phyloP scores from a whole-genome alignment of 345 rosid species.

The Trapa incisa region DNA sequence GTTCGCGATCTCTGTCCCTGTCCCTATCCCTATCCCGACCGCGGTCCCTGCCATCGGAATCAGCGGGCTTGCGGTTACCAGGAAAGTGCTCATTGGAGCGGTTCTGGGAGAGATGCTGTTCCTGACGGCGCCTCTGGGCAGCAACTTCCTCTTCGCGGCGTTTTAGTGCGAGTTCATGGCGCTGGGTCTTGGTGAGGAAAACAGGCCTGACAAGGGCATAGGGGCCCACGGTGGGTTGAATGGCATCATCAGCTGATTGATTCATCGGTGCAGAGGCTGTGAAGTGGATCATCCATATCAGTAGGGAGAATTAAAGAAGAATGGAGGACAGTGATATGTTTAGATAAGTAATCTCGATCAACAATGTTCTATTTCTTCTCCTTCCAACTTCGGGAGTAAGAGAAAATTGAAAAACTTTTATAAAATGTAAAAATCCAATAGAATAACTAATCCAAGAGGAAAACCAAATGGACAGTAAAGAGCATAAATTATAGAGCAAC shows the following conservation, averaged over 20 bases:
- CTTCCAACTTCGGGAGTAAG: too few relatives aligned
- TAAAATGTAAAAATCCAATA: too few relatives aligned
- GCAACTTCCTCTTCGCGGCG: constrained; percentile 66
- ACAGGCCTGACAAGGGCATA: constrained; percentile 29
- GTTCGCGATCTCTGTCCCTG: constrained; percentile 20
- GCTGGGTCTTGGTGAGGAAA: constrained; percentile 47
- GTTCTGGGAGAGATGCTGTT: constrained; percentile 11
- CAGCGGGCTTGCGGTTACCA: constrained; percentile 15
- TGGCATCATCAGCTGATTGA: constrained; percentile 21
- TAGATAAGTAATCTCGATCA: too few relatives aligned
- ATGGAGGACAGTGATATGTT: constrained; percentile 12
- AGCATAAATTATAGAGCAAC: too few relatives aligned
- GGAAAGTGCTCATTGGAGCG: constrained; percentile 13
- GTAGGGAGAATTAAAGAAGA: constrained; percentile 54
- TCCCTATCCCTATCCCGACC: constrained; percentile 12
- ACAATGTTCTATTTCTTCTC: too few relatives aligned
- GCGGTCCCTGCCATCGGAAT: constrained; percentile 23
- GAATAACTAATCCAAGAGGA: too few relatives aligned
- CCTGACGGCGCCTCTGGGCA: constrained; percentile 30
- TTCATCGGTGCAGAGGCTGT: constrained; percentile 19
- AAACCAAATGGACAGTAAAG: too few relatives aligned
- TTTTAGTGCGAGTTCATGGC: constrained; percentile 60
- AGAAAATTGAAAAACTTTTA: too few relatives aligned
- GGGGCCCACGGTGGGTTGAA: constrained; percentile 8
- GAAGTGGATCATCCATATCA: constrained; percentile 5